A percentile compares a stretch with the other conserved stretches of the same genome.
phyloP scores from a whole-genome alignment of 2,329 filamentous ascomycete species.

The Phialophora macrospora region DNA sequence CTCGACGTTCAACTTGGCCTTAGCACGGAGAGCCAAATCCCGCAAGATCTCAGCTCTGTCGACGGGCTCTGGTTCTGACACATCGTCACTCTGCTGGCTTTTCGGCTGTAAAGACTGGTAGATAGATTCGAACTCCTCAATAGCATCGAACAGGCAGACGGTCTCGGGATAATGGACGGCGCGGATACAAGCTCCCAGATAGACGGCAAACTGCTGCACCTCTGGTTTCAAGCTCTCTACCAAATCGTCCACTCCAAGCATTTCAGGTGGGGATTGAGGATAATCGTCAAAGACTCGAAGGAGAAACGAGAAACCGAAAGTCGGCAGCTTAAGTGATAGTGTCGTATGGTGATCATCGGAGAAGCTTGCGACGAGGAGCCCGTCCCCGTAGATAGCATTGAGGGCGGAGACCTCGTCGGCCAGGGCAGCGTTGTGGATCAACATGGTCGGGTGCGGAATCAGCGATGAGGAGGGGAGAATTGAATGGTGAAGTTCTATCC shows the following conservation, averaged over 20 bases:
- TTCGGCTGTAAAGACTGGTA: not conserved
- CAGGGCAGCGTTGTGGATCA: slow-evolving; percentile 10
- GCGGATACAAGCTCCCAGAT: slow-evolving; percentile 16
- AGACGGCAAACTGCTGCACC: slow-evolving; percentile 10
- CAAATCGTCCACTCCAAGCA: slow-evolving; percentile 21
- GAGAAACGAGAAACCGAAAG: slow-evolving; percentile 19
- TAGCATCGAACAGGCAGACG: slow-evolving; percentile 20
- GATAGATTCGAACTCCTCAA: slow-evolving; percentile 17
- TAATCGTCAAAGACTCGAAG: slow-evolving; percentile 19
- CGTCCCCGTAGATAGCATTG: slow-evolving; percentile 26
- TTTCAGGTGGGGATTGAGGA: slow-evolving; percentile 11
- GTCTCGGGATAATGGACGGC: slow-evolving; percentile 13
- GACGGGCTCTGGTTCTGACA: not conserved
- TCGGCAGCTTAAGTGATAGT: slow-evolving; percentile 6
- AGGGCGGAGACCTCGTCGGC: slow-evolving; percentile 23
- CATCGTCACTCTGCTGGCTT: not conserved
- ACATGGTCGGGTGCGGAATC: not conserved
- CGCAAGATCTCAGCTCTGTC: not conserved
- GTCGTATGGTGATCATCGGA: slow-evolving; percentile 20
- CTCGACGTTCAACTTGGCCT: not conserved
- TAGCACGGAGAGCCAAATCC: slow-evolving; percentile 8
- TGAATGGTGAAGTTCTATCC: not conserved
- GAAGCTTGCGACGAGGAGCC: slow-evolving; percentile 10
- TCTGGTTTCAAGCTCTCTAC: slow-evolving; percentile 10
- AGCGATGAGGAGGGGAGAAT: not conserved